Conservation (phyloP, 495 filamentous ascomycete genomes). For the Penicillium robsamsonii region DNA sequence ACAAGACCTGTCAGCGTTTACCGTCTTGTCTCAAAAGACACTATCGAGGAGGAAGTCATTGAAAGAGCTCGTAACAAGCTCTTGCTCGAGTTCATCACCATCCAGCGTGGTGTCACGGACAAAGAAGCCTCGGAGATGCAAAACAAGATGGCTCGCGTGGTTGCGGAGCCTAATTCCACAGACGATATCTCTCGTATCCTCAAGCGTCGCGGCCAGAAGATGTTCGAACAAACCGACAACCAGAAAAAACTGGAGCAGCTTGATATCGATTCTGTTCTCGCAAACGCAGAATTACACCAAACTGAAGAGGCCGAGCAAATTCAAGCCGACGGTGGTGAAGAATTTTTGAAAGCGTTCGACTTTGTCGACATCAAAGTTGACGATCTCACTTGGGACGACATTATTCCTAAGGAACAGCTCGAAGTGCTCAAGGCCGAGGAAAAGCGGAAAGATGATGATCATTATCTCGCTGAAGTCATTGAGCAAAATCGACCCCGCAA, state of each 20-base stretch:
- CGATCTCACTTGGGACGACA: slow-evolving; percentile 92
- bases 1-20: slow-evolving; percentile 95
- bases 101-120: slow-evolving; percentile 93
- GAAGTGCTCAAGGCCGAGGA: slow-evolving; percentile 86
- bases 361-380: slow-evolving; percentile 94
- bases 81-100: slow-evolving; percentile 96
- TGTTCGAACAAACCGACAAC: slow-evolving; percentile 96
- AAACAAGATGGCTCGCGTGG: slow-evolving; percentile 60
- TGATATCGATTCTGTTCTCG: slow-evolving; percentile 96
- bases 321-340: slow-evolving; percentile 86
- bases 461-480: slow-evolving; percentile 76
- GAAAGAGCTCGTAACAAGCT: slow-evolving; percentile 96
- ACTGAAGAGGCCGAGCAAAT: slow-evolving; percentile 88
- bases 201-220: slow-evolving; percentile 88
- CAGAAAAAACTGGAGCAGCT: slow-evolving; percentile 95
- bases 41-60: slow-evolving; percentile 95
- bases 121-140: slow-evolving; percentile 71
- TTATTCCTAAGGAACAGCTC: slow-evolving; percentile 91
- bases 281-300: slow-evolving; percentile 92
- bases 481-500: slow-evolving; percentile 87
- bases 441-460: slow-evolving; percentile 75
- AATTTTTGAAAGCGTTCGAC: slow-evolving; percentile 85
- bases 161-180: slow-evolving; percentile 74
- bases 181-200: slow-evolving; percentile 92
- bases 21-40: slow-evolving; percentile 93